Base-by-base conservation (phyloP, 2,329 filamentous ascomycete genomes). In the Chrysosphaeria jannelii region DNA sequence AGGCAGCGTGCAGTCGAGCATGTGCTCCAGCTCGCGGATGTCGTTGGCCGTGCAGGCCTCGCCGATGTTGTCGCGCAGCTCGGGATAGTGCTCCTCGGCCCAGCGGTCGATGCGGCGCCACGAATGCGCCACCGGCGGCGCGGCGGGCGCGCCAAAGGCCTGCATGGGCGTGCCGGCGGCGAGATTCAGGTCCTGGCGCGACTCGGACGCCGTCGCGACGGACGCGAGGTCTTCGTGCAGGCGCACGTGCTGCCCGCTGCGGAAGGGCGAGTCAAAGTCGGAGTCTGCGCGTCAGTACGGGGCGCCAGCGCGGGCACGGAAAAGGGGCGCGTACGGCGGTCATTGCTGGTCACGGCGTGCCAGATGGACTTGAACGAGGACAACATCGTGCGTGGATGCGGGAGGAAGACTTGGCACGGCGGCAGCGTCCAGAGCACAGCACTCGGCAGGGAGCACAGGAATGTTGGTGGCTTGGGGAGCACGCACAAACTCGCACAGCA, bases 71-170 rank as follows among this genome's bases (percentile, higher is more conserved):
- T 97, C 85, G 35, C 55, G 85, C 14, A 97, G 60, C 45, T 97
- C 85, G 28, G 75, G 71, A 43, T 91, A 97, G 46, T 93, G 75
- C 30, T 85, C 74, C 37, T 93, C 85, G 26, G 74, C 59, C 85
- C 85, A 97, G 19, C 58, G 55, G 41, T 93, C 81, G 39, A 97
- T 91, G 44, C 79, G 72, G 40, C 58, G 66, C 85, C 85, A 97
- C 9, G 81, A 89, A 47, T 91, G 79, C 23, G 52, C 44, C 19
- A 89, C 66, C 5, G 85, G 78, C 3, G 85, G 85, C 6, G 85
- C 64, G 3, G 85, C 85, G 3, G 85, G 79, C 21, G 76, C 57
- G 26, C 85, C 85, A 47, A 97, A 97, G 30, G 71, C 71, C 47
- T 91, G 85, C 75, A 97, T 85, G 34, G 71, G 81, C 30, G 97